Conservation (phyloP, 2,329 filamentous ascomycete species). For the Penicillium sp. region DNA sequence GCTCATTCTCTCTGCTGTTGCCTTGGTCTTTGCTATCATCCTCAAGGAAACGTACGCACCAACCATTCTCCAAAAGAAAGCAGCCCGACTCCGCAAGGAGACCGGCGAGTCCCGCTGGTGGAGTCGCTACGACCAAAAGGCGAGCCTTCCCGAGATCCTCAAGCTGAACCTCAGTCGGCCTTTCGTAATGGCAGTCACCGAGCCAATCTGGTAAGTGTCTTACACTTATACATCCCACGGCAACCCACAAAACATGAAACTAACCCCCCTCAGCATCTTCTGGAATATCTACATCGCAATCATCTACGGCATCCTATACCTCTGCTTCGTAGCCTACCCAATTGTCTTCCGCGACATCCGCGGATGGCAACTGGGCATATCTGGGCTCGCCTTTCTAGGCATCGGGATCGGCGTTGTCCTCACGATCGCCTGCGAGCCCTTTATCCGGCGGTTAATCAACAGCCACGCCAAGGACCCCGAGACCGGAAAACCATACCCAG, state of each 20-base stretch:
- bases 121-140: slow-evolving; percentile 73
- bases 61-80: slow-evolving; percentile 65
- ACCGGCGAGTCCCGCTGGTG: slow-evolving; percentile 71
- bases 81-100: slow-evolving; percentile 62
- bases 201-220: slow-evolving; percentile 71
- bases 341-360: slow-evolving; percentile 74
- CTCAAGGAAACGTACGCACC: slow-evolving; percentile 77
- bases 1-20: slow-evolving; percentile 66
- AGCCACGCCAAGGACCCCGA: slow-evolving; percentile 69
- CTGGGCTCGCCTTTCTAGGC: slow-evolving; percentile 76
- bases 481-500: slow-evolving; percentile 71
- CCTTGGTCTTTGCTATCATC: slow-evolving; percentile 57
- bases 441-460: slow-evolving; percentile 76
- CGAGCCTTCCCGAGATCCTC: slow-evolving; percentile 63
- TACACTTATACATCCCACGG: background rate
- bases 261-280: slow-evolving; percentile 57
- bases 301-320: slow-evolving; percentile 81
- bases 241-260: background rate
- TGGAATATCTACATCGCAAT: slow-evolving; percentile 71
- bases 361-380: slow-evolving; percentile 71
- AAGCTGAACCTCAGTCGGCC: slow-evolving; percentile 75
- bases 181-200: slow-evolving; percentile 71
- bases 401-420: slow-evolving; percentile 59
- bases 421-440: slow-evolving; percentile 58
- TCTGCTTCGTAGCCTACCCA: slow-evolving; percentile 88